Evolutionary conservation across 192 early-diverging fungal genomes (phyloP), one percentile per base, ranked within the genome.

Genomic region (Chytriomyces hyalinus): DNA sequence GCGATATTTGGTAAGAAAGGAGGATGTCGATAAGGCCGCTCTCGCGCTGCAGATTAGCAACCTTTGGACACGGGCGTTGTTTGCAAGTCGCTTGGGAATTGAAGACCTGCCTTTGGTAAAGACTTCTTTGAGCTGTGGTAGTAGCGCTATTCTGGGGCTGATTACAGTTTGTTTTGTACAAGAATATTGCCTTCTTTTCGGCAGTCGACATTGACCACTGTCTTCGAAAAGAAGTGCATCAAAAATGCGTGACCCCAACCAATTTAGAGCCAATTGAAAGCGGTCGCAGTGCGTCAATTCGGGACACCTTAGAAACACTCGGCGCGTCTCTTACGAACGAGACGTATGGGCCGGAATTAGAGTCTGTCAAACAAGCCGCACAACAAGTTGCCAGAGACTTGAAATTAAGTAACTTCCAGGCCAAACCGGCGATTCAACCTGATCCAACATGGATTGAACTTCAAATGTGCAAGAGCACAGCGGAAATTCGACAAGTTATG

Each of bases 141-240:
- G 36, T 4, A 36, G 4, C 36, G 36, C 1, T 36, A 57, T 66
- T 8, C 6, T 44, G 24, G 51, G 11, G 43, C 8, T 43, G 24
- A 43, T 43, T 11, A 71, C 57, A 2, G 6, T 49, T 73, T 36
- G 51, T 26, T 26, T 3, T 4, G 43, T n/a, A 36, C 28, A 70
- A 92, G 89, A 91, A 89, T 63, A 91, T 95, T 46, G 94, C 94
- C 0, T 99, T 99, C 81, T 99, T 99, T 79, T 97, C 97, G 2
- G 85, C 91, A 10, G 92, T 99, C 24, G 97, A 99, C 81, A 84
- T 99, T 59, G 97, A 99, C 79, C 91, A 91, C 72, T 92, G 92
- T 7, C 80, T 99, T 69, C 89, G 97, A 36, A 99, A 99, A 76
- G 97, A 98, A 72, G 93, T 93, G 15, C 87, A 92, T 63, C 91